These are phyloP conservation scores for Henckelia pumila DNA, from an alignment of 257 asterid species.

Conservation along the genomic window DNA sequence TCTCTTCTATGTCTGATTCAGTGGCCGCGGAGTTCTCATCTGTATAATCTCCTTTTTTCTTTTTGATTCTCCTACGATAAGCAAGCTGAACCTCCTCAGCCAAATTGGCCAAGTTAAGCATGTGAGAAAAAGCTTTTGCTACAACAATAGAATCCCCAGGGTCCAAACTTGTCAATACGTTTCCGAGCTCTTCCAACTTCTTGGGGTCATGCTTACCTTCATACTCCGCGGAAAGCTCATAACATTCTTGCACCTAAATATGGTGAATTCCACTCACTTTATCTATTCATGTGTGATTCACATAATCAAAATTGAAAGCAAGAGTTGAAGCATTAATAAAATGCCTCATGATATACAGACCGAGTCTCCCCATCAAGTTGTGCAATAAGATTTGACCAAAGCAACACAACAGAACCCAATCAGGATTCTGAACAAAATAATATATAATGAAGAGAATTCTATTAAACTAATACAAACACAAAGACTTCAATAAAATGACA, in stretches of 20 bases:
- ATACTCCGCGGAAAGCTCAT: conserved; percentile 59
- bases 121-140: conserved; percentile 58
- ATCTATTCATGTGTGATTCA: too few relatives aligned
- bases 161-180: conserved; percentile 48
- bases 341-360: too few relatives aligned
- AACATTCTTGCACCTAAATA: conserved; percentile 57
- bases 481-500: too few relatives aligned
- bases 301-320: too few relatives aligned
- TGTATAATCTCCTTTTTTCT: conserved; percentile 52
- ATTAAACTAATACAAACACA: too few relatives aligned
- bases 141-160: conserved; percentile 59
- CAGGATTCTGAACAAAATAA: too few relatives aligned
- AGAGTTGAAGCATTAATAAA: too few relatives aligned
- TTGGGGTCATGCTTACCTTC: conserved; percentile 46
- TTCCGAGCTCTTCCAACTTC: conserved; percentile 58
- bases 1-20: conserved; percentile 64
- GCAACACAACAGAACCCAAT: too few relatives aligned
- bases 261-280: too few relatives aligned
- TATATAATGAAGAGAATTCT: too few relatives aligned
- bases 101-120: conserved; percentile 68
- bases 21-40: conserved; percentile 64
- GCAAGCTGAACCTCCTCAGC: conserved; percentile 70
- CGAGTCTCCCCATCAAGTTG: too few relatives aligned
- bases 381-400: too few relatives aligned
- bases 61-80: conserved; percentile 43